Evolutionary conservation across 305 asterid species (phyloP), one percentile per base, ranked within the genome.

Genomic region (Fraxinus dipetala): DNA sequence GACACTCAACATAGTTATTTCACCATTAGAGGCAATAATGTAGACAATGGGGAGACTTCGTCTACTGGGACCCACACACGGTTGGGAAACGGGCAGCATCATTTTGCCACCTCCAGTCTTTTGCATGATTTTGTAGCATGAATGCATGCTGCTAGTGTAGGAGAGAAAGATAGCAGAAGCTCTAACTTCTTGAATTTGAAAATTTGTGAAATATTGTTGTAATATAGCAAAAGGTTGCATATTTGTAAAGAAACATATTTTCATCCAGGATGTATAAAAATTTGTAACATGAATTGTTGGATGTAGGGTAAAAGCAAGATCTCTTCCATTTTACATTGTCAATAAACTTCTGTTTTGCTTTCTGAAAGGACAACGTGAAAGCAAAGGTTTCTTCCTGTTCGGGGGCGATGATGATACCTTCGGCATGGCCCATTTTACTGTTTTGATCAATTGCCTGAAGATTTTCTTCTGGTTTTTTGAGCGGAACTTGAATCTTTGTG

Each of bases 41-140:
- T 84, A 13, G 87, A 88, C 75, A 87, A 77, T 77, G 75, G 91
- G 83, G 30, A 86, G 35, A 88, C 87, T 48, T 75, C 96, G 20
- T 88, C 85, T 59, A 83, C 88, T 88, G 93, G 84, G 79, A 72
- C 82, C 1, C 92, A 93, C 85, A 78, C 91, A 88, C 94, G 91
- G 69, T 63, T 91, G 0, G 91, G 87, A 28, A 91, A 81, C 34
- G 84, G 88, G 80, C 87, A 84, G 34, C 91, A 88, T 35, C 92
- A 84, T 6, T 89, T 91, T 72, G 88, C 90, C 63, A 89, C 82
- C 81, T 87, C 77, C 86, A 91, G 14, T 73, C 91, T 70, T 84
- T 89, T 87, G 84, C 93, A 79, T 85, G 93, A 91, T 79, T 86
- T 86, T 69, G 86, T 87, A 79, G 88, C 87, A 38, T 69, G 75